Evolutionary conservation across 225 moss, liverwort and hornwort species (phyloP).

Genomic region (Marchantia polymorpha): DNA sequence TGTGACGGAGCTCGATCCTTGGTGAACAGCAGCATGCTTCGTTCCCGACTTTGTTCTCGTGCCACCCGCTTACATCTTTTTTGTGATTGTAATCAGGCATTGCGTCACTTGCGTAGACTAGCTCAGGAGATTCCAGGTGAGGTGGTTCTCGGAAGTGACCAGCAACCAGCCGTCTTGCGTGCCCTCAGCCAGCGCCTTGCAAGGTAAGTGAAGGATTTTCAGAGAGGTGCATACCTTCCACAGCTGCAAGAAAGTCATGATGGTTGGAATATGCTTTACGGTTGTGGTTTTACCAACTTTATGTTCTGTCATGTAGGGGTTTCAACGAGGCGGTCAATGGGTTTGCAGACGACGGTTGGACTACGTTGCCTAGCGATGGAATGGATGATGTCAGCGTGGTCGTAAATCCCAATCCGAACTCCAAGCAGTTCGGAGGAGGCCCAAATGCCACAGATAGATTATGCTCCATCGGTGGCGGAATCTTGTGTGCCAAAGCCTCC

Average conservation of each 20-base stretch:
- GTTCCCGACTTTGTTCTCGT: not conserved
- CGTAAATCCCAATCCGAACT: conserved; percentile 69
- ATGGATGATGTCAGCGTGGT: conserved; percentile 90
- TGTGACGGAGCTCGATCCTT: no score
- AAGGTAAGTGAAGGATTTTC: conserved; percentile 38
- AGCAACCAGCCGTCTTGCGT: conserved; percentile 81
- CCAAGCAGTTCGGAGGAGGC: conserved; percentile 78
- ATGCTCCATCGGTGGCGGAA: conserved; percentile 87
- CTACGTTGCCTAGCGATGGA: conserved; percentile 72
- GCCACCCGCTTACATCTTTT: not conserved
- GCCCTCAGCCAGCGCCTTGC: conserved; percentile 87
- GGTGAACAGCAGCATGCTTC: not conserved
- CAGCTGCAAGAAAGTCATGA: no score
- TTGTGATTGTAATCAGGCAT: conserved; percentile 42
- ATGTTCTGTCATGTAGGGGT: conserved; percentile 50
- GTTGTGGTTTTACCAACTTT: no score
- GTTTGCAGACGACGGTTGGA: conserved; percentile 94
- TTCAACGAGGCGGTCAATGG: conserved; percentile 95
- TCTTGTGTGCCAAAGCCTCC: conserved; percentile 93
- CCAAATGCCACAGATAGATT: conserved; percentile 65
- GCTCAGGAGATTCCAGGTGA: conserved; percentile 82
- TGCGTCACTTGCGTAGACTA: conserved; percentile 77
- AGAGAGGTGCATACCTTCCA: no score
- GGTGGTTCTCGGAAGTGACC: conserved; percentile 68
- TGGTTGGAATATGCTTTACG: no score